Conservation (phyloP, 495 filamentous ascomycete species). For the Aspergillus carlsbadensis region DNA sequence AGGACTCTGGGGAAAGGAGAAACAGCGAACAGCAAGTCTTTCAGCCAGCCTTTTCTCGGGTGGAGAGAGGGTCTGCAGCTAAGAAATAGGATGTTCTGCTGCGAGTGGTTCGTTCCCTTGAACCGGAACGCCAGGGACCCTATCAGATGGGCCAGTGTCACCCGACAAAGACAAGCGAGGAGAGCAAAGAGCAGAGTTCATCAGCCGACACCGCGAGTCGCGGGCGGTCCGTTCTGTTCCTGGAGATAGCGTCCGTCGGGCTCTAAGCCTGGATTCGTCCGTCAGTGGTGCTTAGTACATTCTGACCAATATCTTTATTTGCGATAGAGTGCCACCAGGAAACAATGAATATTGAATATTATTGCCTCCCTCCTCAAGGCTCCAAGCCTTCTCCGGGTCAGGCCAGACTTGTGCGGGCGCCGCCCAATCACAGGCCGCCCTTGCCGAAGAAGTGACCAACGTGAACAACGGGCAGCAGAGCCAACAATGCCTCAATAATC, state of each 20-base stretch:
- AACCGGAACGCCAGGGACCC: conserved; percentile 3
- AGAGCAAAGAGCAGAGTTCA: conserved; percentile 11
- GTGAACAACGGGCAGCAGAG: too few relatives aligned
- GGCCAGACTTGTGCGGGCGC: neutral
- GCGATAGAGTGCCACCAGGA: conserved; percentile 9
- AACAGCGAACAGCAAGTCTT: neutral
- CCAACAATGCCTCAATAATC: conserved; percentile 3
- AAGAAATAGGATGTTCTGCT: conserved; percentile 2
- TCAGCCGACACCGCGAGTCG: conserved; percentile 3
- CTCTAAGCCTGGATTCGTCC: conserved; percentile 4
- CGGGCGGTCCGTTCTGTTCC: conserved; percentile 12
- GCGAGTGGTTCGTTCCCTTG: conserved; percentile 9
- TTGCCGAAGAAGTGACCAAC: conserved; percentile 4
- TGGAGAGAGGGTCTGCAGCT: conserved; percentile 2
- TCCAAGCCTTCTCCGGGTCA: neutral
- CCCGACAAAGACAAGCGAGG: conserved; percentile 9
- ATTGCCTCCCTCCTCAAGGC: too few relatives aligned
- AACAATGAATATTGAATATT: conserved; percentile 4
- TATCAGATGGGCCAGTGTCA: conserved; percentile 13
- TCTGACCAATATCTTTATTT: conserved; percentile 9
- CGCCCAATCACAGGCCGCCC: conserved; percentile 1
- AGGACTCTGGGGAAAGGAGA: neutral
- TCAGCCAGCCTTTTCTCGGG: conserved; percentile 7
- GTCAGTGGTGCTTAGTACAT: conserved; percentile 6
- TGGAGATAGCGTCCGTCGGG: conserved; percentile 13